These are phyloP conservation scores for Melanogaster broomeanus DNA, from an alignment of 768 basidiomycete species.

Conservation along the genomic window DNA sequence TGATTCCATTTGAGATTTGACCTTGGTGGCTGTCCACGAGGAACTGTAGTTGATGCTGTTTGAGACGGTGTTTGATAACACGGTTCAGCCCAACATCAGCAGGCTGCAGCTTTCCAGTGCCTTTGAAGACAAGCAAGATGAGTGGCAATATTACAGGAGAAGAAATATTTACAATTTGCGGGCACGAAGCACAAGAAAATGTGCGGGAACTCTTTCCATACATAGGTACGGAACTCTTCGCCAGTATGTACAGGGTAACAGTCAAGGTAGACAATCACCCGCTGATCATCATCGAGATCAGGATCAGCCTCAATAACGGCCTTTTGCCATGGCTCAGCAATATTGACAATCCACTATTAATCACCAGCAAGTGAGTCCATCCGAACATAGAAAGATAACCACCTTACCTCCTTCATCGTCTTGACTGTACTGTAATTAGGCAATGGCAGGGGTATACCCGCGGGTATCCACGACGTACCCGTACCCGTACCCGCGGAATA, in stretches of 20 bases:
- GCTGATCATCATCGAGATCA: slow-evolving; percentile 13
- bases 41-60: slow-evolving; percentile 13
- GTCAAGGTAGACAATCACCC: slow-evolving; percentile 24
- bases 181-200: no score
- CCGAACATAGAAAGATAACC: background rate
- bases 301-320: slow-evolving; percentile 10
- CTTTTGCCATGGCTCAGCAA: slow-evolving; percentile 14
- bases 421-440: slow-evolving; percentile 31
- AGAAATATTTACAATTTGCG: no score
- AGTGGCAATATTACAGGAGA: no score
- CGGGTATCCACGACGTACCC: no score
- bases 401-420: slow-evolving; percentile 23
- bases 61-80: slow-evolving; percentile 26
- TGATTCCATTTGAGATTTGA: slow-evolving; percentile 14
- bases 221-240: slow-evolving; percentile 16
- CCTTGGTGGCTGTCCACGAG: slow-evolving; percentile 16
- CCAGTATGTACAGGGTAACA: slow-evolving; percentile 31
- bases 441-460: no score
- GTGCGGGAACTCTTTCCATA: background rate
- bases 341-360: slow-evolving; percentile 10
- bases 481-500: no score
- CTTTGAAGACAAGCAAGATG: no score
- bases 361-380: background rate
- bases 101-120: slow-evolving; percentile 18
- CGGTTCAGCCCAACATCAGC: slow-evolving; percentile 33